Conservation (phyloP, 139 green algal genomes). For the Marvania coccoides region DNA sequence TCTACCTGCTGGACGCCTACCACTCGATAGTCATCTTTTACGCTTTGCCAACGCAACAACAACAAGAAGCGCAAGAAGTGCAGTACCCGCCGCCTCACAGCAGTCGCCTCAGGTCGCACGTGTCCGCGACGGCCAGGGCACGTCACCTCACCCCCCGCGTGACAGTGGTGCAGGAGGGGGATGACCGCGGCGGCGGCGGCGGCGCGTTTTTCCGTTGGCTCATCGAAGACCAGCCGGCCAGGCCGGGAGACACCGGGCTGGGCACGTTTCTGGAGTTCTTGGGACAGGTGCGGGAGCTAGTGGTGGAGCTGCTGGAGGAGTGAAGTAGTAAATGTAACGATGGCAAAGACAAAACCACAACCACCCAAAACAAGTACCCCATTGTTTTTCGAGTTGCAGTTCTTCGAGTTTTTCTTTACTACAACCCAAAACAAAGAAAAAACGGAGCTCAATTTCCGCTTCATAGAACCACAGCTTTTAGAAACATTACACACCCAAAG, state of each 20-base stretch:
- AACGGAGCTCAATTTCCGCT: too few relatives aligned
- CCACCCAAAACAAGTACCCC: too few relatives aligned
- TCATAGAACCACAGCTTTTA: too few relatives aligned
- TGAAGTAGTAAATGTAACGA: neutral
- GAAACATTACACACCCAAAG: too few relatives aligned
- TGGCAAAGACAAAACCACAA: too few relatives aligned
- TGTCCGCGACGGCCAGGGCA: neutral
- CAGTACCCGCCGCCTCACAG: neutral
- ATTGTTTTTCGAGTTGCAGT: too few relatives aligned
- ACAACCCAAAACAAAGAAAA: too few relatives aligned
- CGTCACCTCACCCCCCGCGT: neutral
- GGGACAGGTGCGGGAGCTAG: neutral
- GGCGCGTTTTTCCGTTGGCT: too few relatives aligned
- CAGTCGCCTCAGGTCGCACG: conserved; percentile 29
- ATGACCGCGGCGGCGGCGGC: neutral
- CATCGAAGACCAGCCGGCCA: neutral
- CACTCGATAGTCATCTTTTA: conserved; percentile 47
- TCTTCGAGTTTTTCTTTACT: too few relatives aligned
- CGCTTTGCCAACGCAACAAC: too few relatives aligned
- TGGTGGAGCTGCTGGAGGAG: too few relatives aligned
- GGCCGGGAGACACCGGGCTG: neutral
- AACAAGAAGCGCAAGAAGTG: too few relatives aligned
- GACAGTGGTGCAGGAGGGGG: neutral
- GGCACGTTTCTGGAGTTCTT: neutral
- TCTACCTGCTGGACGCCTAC: conserved; percentile 85